These are phyloP conservation scores for Vitis riparia DNA, from an alignment of 164 flowering plant genomes.

Conservation along the genomic window DNA sequence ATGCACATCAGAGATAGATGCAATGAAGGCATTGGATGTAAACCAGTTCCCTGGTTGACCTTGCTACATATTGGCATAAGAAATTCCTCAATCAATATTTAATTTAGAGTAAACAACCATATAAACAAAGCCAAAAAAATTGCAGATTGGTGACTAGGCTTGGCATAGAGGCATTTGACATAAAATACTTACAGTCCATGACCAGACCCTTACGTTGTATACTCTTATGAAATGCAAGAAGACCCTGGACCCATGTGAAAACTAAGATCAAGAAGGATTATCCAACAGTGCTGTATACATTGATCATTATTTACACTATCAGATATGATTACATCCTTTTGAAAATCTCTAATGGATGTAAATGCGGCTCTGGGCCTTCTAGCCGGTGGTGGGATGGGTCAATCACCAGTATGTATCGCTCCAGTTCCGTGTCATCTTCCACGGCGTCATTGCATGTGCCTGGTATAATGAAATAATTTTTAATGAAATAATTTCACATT, in stretches of 20 bases:
- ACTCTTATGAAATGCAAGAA: constrained; percentile 50
- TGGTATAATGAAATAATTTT: too few species aligned
- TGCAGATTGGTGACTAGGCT: neutral
- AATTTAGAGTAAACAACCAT: neutral
- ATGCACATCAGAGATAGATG: neutral
- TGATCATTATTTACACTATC: constrained; percentile 33
- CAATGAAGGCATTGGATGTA: neutral
- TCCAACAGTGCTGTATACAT: constrained; percentile 68
- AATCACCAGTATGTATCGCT: constrained; percentile 80
- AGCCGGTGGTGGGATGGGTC: constrained; percentile 83
- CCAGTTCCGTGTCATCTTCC: constrained; percentile 24
- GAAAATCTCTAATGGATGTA: constrained; percentile 1
- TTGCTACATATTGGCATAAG: too few species aligned
- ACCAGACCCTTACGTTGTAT: too few species aligned
- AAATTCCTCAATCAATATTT: too few species aligned
- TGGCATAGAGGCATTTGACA: neutral
- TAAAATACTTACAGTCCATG: neutral
- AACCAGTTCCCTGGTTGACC: neutral
- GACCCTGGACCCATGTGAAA: constrained; percentile 77
- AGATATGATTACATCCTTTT: neutral
- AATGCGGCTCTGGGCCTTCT: constrained; percentile 65
- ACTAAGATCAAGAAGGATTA: constrained; percentile 70
- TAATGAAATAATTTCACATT: too few species aligned
- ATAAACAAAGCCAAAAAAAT: constrained; percentile 1
- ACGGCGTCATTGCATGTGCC: too few species aligned